Base-by-base conservation (phyloP, 768 basidiomycete species). In the Pleurotus djamor region DNA sequence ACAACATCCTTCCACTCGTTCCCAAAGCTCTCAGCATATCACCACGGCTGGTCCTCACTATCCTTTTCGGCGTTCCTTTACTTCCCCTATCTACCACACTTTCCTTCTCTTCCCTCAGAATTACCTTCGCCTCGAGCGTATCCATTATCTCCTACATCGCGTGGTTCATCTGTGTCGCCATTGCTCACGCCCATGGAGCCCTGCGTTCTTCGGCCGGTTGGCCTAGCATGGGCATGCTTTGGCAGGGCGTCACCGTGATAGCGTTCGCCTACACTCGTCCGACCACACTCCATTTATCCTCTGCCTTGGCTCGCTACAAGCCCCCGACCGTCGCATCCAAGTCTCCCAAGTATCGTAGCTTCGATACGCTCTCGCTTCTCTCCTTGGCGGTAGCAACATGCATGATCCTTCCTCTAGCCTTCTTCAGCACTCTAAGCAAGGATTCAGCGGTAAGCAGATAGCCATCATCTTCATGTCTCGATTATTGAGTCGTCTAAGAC, bases 231-330 rank as follows among this genome's bases (percentile, higher is more conserved):
- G 84, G 85, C 28, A 65, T 75, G 36, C 73, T 87, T 49, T 89
- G 87, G 88, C 81, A 85, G 66, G 84, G 83, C 59, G 75, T 84
- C 57, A 82, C 82, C 52, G 79, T 79, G 16, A 80, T 78, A 21
- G 81, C 84, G 7, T 91, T 91, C 67, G 75, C 84, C 10, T 91
- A 89, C 66, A 79, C 85, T 14, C 84, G 89, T 1, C 74, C 83
- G 5, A 80, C 82, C 60, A 88, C 90, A 4, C 75, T 90, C 14
- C 82, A 87, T 16, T 69, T 91, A 56, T 89, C 88, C 61, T 76
- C 83, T 38, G 83, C 88, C 3, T 69, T 89, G 55, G 80, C 79
- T 59, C 79, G 79, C 32, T 72, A 73, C 5, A 56, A 71, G 8
- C 76, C 74, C 55, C 69, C 76, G 4, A 61, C 76, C 13, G 70